Conservation (phyloP, 345 rosid species). For the Salix koriyanagi region DNA sequence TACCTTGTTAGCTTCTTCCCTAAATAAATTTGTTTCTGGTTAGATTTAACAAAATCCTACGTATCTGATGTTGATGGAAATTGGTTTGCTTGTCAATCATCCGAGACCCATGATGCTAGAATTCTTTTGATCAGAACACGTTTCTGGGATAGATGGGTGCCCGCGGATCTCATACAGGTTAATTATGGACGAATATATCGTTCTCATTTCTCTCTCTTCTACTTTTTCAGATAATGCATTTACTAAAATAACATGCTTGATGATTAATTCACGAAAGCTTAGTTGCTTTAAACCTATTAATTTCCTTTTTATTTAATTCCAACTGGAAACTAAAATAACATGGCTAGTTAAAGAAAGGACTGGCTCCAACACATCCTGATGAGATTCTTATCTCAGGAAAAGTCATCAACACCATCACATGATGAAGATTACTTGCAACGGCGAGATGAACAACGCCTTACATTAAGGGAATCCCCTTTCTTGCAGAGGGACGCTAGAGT, state of each 20-base stretch:
- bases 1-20: not conserved
- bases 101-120: not conserved
- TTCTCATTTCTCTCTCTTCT: not conserved
- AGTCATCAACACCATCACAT: slow-evolving; percentile 44
- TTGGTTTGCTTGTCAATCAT: not conserved
- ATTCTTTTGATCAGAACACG: not conserved
- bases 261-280: not conserved
- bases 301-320: not conserved
- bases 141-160: not conserved
- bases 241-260: not conserved
- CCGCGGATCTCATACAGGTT: no score
- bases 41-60: not conserved
- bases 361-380: slow-evolving; percentile 33
- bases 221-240: not conserved
- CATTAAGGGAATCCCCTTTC: slow-evolving; percentile 38
- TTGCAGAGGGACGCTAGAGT: slow-evolving; percentile 60
- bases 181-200: not conserved
- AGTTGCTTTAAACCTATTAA: not conserved
- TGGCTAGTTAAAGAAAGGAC: slow-evolving; percentile 16
- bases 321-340: slow-evolving; percentile 2
- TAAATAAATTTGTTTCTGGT: slow-evolving; percentile 2
- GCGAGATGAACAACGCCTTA: slow-evolving; percentile 42
- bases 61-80: not conserved
- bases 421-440: slow-evolving; percentile 51
- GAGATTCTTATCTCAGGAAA: slow-evolving; percentile 70